A percentile compares a stretch with the other conserved stretches of the same genome.
phyloP scores from a whole-genome alignment of 2,329 filamentous ascomycete species.

The Rutstroemia sp. region DNA sequence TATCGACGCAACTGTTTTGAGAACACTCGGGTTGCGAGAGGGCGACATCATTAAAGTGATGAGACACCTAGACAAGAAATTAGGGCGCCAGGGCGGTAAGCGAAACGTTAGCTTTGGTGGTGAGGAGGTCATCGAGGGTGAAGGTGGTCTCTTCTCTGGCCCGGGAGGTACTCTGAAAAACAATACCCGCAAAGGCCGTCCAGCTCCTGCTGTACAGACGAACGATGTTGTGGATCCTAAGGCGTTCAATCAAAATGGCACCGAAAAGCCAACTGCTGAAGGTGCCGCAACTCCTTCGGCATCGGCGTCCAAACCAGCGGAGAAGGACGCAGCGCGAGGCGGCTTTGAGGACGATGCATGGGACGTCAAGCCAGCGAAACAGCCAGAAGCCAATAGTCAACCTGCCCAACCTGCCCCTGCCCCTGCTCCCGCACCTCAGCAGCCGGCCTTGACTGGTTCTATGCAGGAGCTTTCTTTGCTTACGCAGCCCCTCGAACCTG shows the following conservation, averaged over 20 bases:
- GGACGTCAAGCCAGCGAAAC: slow-evolving; percentile 81
- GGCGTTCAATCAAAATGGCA: slow-evolving; percentile 58
- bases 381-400: slow-evolving; percentile 34
- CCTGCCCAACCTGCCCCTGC: slow-evolving; percentile 27
- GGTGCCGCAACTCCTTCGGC: slow-evolving; percentile 41
- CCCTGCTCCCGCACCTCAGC: slow-evolving; percentile 34
- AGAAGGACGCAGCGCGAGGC: slow-evolving; percentile 41
- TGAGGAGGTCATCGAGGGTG: slow-evolving; percentile 47
- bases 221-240: slow-evolving; percentile 84
- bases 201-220: slow-evolving; percentile 77
- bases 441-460: slow-evolving; percentile 58
- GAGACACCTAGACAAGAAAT: slow-evolving; percentile 79
- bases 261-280: slow-evolving; percentile 34
- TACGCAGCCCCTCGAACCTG: slow-evolving; percentile 50
- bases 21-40: slow-evolving; percentile 88
- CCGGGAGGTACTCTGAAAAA: slow-evolving; percentile 87
- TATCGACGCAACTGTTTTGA: slow-evolving; percentile 73
- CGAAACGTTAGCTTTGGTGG: slow-evolving; percentile 46
- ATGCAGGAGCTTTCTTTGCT: slow-evolving; percentile 63
- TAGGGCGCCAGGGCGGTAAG: slow-evolving; percentile 54
- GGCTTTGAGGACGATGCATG: slow-evolving; percentile 97
- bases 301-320: slow-evolving; percentile 34
- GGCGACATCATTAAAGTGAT: slow-evolving; percentile 96
- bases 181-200: slow-evolving; percentile 88
- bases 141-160: slow-evolving; percentile 79